Conservation (phyloP, 164 flowering plant species). For the Nymphaea thermarum region DNA sequence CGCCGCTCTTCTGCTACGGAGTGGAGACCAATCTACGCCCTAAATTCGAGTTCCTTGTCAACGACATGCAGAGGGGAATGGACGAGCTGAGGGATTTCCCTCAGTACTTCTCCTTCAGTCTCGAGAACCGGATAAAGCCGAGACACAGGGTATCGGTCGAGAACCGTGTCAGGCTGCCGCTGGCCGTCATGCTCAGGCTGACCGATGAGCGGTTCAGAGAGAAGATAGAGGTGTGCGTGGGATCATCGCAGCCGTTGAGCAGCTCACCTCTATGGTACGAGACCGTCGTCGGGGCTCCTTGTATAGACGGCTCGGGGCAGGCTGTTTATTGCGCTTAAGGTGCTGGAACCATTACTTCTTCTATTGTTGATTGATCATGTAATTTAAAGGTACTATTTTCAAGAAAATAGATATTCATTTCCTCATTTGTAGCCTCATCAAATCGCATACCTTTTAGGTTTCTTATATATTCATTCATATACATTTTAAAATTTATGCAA, state of each 20-base stretch:
- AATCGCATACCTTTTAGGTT: too few species aligned
- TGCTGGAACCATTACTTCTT: background rate
- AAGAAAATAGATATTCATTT: too few species aligned
- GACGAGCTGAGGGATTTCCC: slow-evolving; percentile 78
- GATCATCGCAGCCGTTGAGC: slow-evolving; percentile 52
- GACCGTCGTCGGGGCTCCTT: background rate
- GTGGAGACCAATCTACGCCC: slow-evolving; percentile 61
- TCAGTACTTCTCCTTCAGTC: slow-evolving; percentile 87
- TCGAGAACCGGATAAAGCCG: slow-evolving; percentile 76
- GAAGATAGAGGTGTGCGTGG: slow-evolving; percentile 57
- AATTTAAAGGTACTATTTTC: too few species aligned
- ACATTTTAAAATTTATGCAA: too few species aligned
- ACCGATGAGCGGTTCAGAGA: slow-evolving; percentile 29
- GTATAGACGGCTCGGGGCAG: background rate
- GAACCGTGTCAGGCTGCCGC: slow-evolving; percentile 57
- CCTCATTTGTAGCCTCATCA: too few species aligned
- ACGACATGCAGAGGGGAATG: slow-evolving; percentile 84
- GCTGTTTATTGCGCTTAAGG: background rate
- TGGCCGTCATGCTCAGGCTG: slow-evolving; percentile 52
- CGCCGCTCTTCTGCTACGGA: slow-evolving; percentile 68
- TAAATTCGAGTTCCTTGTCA: slow-evolving; percentile 65
- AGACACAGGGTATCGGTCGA: slow-evolving; percentile 61
- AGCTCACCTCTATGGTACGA: slow-evolving; percentile 53
- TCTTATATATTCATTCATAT: too few species aligned
- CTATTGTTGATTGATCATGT: background rate